phyloP scores from a whole-genome alignment of 148 eudicot genomes.

The Vaccinium vitisidaea region DNA sequence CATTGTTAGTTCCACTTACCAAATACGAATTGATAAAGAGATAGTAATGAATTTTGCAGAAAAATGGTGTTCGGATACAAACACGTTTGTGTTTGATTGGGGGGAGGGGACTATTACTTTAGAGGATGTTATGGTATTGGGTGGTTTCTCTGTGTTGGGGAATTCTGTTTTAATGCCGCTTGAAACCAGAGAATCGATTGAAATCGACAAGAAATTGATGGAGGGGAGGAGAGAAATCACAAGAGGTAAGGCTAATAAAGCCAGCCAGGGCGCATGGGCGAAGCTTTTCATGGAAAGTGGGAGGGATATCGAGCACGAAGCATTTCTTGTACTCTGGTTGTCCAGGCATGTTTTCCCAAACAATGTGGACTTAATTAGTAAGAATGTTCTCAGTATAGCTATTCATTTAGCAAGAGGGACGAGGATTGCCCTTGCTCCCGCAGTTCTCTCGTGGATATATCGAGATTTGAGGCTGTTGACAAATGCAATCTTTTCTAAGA shows the following conservation, averaged over 20 bases:
- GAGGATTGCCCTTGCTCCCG: slow-evolving; percentile 37
- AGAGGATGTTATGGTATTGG: slow-evolving; percentile 10
- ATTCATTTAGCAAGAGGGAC: slow-evolving; percentile 36
- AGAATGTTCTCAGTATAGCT: slow-evolving; percentile 27
- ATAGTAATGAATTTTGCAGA: background rate
- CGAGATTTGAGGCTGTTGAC: slow-evolving; percentile 39
- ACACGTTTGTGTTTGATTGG: background rate
- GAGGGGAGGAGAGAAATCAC: background rate
- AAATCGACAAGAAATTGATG: slow-evolving; percentile 16
- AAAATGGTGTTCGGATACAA: background rate
- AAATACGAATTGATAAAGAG: background rate
- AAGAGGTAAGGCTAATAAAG: slow-evolving; percentile 9
- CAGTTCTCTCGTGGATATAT: slow-evolving; percentile 41
- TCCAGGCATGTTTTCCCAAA: background rate
- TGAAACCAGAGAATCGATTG: background rate
- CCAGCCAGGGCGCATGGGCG: slow-evolving; percentile 22
- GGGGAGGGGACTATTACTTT: background rate
- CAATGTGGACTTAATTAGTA: slow-evolving; percentile 4
- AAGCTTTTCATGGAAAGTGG: slow-evolving; percentile 24
- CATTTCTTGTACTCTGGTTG: background rate
- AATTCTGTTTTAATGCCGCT: slow-evolving; percentile 19
- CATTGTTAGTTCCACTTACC: background rate
- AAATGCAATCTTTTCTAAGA: slow-evolving; percentile 6
- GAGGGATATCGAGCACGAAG: background rate
- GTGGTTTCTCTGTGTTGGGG: slow-evolving; percentile 49